These are phyloP conservation scores for Dendrobium huoshanense DNA, from an alignment of 106 monocot genomes.

Conservation along the genomic window DNA sequence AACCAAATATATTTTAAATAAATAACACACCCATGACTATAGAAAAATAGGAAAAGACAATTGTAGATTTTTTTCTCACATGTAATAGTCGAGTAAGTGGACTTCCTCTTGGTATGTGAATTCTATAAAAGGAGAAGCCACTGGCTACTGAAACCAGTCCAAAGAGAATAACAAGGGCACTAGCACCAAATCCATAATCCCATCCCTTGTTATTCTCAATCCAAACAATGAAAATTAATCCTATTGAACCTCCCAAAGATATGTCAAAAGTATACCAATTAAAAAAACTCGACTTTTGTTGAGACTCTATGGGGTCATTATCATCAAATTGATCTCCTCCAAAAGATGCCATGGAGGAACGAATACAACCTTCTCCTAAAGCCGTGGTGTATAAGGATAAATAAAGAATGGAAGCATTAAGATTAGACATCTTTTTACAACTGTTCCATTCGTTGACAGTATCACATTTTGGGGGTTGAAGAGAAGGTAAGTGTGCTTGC, in stretches of 20 bases:
- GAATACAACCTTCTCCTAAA: constrained; percentile 54
- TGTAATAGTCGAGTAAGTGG: constrained; percentile 55
- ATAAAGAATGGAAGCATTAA: constrained; percentile 38
- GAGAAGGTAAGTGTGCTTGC: constrained; percentile 67
- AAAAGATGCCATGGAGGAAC: constrained; percentile 50
- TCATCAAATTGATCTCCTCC: constrained; percentile 71
- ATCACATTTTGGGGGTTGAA: constrained; percentile 50
- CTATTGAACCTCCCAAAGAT: constrained; percentile 43
- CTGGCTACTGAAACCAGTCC: constrained; percentile 36
- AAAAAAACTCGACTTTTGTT: constrained; percentile 61
- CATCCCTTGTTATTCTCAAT: constrained; percentile 59
- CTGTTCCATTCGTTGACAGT: constrained; percentile 15
- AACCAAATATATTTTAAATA: no score
- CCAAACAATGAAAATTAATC: constrained; percentile 58
- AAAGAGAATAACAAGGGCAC: constrained; percentile 26
- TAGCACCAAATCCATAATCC: constrained; percentile 49
- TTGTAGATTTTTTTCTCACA: constrained; percentile 15
- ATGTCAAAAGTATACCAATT: constrained; percentile 72
- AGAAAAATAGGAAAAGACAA: no score
- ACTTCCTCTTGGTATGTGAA: constrained; percentile 58
- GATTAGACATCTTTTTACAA: constrained; percentile 42
- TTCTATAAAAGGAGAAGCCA: constrained; percentile 64
- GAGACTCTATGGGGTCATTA: constrained; percentile 40
- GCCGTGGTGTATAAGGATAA: constrained; percentile 42
- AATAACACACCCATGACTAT: no score